These are phyloP conservation scores for Calonectria pseudoturangicola DNA, from an alignment of 2,329 filamentous ascomycete genomes.

Conservation along the genomic window DNA sequence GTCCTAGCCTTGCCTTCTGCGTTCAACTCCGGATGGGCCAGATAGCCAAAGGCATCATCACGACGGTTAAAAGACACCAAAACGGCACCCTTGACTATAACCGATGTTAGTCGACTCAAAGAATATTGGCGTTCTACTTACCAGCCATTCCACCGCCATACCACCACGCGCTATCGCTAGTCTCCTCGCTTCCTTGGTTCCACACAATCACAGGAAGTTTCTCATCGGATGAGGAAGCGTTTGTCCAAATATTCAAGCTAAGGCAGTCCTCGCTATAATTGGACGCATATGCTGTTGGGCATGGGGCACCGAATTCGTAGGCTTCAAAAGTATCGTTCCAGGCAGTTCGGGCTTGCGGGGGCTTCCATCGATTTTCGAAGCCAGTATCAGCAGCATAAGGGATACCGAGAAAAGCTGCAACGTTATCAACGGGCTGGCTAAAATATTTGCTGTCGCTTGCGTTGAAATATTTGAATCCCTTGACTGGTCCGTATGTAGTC, in stretches of 20 bases:
- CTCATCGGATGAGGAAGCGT: constrained; percentile 15
- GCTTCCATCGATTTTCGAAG: constrained; percentile 9
- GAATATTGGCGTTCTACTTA: too few species aligned
- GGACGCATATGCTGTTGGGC: background rate
- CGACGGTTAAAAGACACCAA: constrained; percentile 31
- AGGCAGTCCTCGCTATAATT: constrained; percentile 57
- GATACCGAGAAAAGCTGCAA: background rate
- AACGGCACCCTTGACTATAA: constrained; percentile 8
- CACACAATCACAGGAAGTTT: constrained; percentile 5
- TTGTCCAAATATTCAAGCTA: constrained; percentile 59
- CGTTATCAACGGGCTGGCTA: background rate
- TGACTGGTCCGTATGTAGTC: constrained; percentile 13
- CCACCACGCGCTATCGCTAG: background rate
- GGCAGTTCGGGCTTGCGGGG: background rate
- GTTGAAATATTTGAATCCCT: constrained; percentile 7
- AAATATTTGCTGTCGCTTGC: background rate
- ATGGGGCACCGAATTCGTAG: background rate
- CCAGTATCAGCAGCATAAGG: constrained; percentile 26
- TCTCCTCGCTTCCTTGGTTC: constrained; percentile 9
- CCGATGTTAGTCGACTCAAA: too few species aligned
- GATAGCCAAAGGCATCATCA: constrained; percentile 8
- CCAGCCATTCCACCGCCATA: constrained; percentile 20
- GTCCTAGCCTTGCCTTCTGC: background rate
- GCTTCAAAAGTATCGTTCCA: constrained; percentile 23
- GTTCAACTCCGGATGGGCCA: constrained; percentile 18